Evolutionary conservation across 495 filamentous ascomycete genomes (phyloP), one percentile per base, ranked within the genome.

Genomic region (Hyaloscypha variabilis): DNA sequence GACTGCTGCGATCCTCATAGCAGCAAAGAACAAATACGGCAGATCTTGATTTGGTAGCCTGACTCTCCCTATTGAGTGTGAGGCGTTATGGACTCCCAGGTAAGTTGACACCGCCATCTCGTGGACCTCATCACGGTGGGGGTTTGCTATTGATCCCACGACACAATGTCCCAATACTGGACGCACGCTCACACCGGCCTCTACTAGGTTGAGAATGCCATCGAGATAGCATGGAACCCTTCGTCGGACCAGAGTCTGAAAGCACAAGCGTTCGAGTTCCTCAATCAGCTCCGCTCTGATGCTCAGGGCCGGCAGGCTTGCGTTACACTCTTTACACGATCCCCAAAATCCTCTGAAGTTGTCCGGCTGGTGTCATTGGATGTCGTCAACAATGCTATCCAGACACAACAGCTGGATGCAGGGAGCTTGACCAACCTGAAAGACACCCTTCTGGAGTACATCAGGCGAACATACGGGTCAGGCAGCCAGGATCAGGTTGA

Each of bases 331-430:
- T 97, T 97, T 78, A 89, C 87, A 24, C 86, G 92, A 74, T 83
- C 82, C n/a, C 91, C 92, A n/a, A 87, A 83, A 65, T 77, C 88
- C 68, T 86, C 89, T 62, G 93, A 97, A 60, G 83, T 97, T 57
- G 90, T 97, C 54, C 91, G 95, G 24, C 87, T 94, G 73, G 88
- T 93, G 36, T 91, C 88, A 57, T 83, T 99, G 62, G 95, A 99
- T 71, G 85, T 98, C 51, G 83, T 98, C 73, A 97, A 96, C 76
- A 92, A 91, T 77, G 91, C 93, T 49, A 87, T 97, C 60, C 90
- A 96, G 68, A 77, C 77, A 21, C 88, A 91, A 68, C 77, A 84
- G 25, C 82, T 96, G 60, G 88, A 92, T 62, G 76, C 77, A n/a
- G 81, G 87, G 69, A 87, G 84, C 67, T 77, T 97, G 60, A 74